phyloP scores from a whole-genome alignment of 2,329 filamentous ascomycete genomes.

The Ascochyta fabae region DNA sequence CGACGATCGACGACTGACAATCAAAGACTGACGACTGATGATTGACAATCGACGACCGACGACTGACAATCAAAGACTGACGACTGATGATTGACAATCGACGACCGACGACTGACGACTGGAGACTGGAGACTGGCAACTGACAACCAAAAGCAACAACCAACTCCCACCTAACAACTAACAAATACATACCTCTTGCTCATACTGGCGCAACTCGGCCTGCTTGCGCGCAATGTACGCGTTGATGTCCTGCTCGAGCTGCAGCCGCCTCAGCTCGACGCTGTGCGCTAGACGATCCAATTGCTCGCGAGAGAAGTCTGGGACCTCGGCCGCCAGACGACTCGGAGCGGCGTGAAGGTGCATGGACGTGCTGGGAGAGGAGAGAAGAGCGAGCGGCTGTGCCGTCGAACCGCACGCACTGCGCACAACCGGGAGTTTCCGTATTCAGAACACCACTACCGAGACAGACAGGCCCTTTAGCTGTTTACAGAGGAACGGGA shows the following conservation, averaged over 20 bases:
- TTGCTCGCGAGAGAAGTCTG: constrained; percentile 41
- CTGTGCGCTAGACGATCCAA: constrained; percentile 41
- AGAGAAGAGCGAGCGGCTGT: background rate
- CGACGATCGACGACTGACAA: no score
- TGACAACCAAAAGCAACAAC: no score
- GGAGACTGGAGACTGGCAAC: no score
- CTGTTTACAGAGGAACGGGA: background rate
- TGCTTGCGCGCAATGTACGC: constrained; percentile 45
- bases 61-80: no score
- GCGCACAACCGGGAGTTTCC: constrained; percentile 22
- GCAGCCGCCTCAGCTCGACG: constrained; percentile 44
- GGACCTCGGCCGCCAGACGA: constrained; percentile 39
- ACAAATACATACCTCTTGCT: constrained; percentile 33
- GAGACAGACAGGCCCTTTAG: constrained; percentile 5
- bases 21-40: no score
- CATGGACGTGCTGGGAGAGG: constrained; percentile 29
- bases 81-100: no score
- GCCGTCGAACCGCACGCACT: background rate
- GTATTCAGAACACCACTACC: constrained; percentile 15
- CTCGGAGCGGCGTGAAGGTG: constrained; percentile 37
- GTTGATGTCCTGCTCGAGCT: constrained; percentile 46
- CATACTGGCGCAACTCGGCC: constrained; percentile 40
- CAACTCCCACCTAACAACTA: no score
- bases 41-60: no score
- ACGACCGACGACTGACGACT: no score